A percentile compares a stretch with the other conserved stretches of the same genome.
These are phyloP conservation scores for Aspergillus terreus DNA, from an alignment of 2,329 filamentous ascomycete genomes.

Conservation along the genomic window DNA sequence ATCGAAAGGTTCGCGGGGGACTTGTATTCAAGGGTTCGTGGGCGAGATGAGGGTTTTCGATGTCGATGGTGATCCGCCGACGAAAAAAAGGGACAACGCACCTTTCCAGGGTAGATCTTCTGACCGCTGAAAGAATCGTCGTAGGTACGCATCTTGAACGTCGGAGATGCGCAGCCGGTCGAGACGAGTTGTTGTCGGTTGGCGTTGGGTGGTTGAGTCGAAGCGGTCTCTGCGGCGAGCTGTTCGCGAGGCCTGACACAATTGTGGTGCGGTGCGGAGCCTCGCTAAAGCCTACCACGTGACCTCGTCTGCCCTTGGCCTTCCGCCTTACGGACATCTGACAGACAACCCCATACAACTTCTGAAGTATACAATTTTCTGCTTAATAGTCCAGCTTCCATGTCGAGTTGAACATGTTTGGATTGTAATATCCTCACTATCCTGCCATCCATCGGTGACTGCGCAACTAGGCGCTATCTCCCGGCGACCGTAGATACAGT, in stretches of 20 bases:
- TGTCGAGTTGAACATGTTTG: background rate
- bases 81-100: constrained; percentile 43
- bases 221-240: constrained; percentile 37
- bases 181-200: constrained; percentile 37
- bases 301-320: constrained; percentile 38
- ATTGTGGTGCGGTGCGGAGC: constrained; percentile 40
- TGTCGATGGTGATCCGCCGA: background rate
- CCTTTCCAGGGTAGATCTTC: constrained; percentile 79
- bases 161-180: constrained; percentile 43
- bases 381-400: background rate
- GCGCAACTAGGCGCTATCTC: no score
- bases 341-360: background rate
- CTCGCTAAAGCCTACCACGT: constrained; percentile 46
- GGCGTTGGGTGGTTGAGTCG: constrained; percentile 43
- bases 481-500: no score
- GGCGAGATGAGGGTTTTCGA: background rate
- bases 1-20: background rate
- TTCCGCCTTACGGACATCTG: background rate
- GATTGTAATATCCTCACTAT: no score
- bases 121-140: constrained; percentile 73
- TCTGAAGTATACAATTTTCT: background rate
- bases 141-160: constrained; percentile 70
- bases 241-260: constrained; percentile 32
- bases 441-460: no score
- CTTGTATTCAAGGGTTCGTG: constrained; percentile 3